Evolutionary conservation across 345 rosid species (phyloP), one percentile per base, ranked within the genome.

Genomic region (Anastatica hierochuntica): DNA sequence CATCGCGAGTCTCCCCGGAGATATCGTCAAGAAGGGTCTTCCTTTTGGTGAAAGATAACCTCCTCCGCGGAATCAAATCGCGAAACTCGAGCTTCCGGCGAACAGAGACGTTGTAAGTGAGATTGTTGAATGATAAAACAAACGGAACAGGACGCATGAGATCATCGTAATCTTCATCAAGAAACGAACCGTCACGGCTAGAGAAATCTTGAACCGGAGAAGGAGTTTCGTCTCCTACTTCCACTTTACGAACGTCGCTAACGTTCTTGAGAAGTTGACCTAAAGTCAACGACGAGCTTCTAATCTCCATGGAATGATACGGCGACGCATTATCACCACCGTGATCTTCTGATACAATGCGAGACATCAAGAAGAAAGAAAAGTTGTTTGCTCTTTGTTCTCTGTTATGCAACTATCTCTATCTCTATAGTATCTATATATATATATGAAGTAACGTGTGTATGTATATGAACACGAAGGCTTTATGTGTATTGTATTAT

Each of bases 1-100:
- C 98, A 4, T 92, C 90, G 0, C 88, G 75, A 0, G 97, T 86
- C 74, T 83, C 86, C 0, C 97, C 98, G 17, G 94, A 83, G 56
- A 92, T 78, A 23, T 83, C 73, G 33, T 92, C 75, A 0, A 92
- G 77, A 3, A 86, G 76, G 4, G 84, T 79, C 69, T 90, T 90
- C 3, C 83, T 83, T 15, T 62, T 62, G 35, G 64, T 49, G 1
- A 74, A 43, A 66, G 80, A 79, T 2, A 72, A 46, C 0, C 45
- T 56, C 16, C 40, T 64, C 7, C 62, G 41, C 14, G 74, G 56
- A 24, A 69, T 9, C 3, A 78, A 9, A 1, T 64, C 40, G 1
- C 77, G 75, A 14, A 79, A 53, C 8, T 53, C 7, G 43, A 84
- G 16, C 60, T 74, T 90, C 15, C 88, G 76, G 13, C 64, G 76